A percentile compares a stretch with the other conserved stretches of the same genome.
phyloP scores from a whole-genome alignment of 352 stramenopile genomes.

The Pythium diclinum region DNA sequence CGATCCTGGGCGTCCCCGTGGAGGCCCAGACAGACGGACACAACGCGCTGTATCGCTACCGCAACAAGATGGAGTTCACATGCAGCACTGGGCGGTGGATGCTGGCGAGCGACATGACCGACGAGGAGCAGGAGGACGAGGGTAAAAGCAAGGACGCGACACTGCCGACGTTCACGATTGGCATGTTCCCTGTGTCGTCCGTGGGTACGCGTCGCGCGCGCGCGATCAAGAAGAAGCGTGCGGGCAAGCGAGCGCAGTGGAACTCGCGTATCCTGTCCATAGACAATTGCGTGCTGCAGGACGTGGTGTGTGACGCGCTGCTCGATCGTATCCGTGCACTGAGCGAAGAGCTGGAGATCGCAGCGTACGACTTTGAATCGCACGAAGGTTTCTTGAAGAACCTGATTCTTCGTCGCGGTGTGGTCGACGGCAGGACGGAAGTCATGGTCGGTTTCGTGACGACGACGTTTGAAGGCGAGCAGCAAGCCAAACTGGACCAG shows the following conservation, averaged over 20 bases:
- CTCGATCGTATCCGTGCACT: constrained; percentile 34
- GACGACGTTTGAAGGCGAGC: constrained; percentile 37
- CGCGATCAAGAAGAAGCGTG: constrained; percentile 30
- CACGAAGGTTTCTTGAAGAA: constrained; percentile 67
- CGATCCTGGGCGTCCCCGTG: constrained; percentile 37
- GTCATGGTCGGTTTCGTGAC: constrained; percentile 72
- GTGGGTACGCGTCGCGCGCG: constrained; percentile 39
- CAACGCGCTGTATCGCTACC: constrained; percentile 43
- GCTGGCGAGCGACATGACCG: constrained; percentile 40
- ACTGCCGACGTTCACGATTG: constrained; percentile 53
- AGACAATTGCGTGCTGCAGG: constrained; percentile 54
- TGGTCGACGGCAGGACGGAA: constrained; percentile 29
- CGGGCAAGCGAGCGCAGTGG: constrained; percentile 37
- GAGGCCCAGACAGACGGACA: background rate
- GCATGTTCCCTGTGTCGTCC: constrained; percentile 59
- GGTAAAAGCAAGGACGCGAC: background rate
- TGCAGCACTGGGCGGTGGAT: constrained; percentile 74
- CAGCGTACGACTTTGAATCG: constrained; percentile 59
- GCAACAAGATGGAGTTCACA: constrained; percentile 87
- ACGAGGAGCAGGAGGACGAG: constrained; percentile 7
- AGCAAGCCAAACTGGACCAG: constrained; percentile 30
- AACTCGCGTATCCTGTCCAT: constrained; percentile 67
- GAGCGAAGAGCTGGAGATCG: constrained; percentile 30
- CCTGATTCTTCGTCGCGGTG: constrained; percentile 55
- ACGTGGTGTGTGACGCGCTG: constrained; percentile 39